phyloP scores from a whole-genome alignment of 345 rosid genomes.

The Corymbia maculata region DNA sequence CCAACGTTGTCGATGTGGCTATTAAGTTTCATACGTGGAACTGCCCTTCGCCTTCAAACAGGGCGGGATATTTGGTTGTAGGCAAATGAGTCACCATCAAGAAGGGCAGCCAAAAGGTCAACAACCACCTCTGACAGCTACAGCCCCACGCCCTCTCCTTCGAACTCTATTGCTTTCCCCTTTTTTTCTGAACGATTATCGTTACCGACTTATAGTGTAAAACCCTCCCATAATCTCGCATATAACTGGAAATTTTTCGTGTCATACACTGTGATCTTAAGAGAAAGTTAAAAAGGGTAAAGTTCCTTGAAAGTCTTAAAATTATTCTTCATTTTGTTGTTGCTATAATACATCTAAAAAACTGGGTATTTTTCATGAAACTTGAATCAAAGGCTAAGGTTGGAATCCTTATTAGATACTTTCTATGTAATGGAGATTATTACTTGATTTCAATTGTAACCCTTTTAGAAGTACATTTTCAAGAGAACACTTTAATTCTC shows the following conservation, averaged over 20 bases:
- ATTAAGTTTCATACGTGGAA: fast-evolving
- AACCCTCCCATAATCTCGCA: neutral
- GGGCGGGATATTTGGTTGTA: neutral
- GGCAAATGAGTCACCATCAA: neutral
- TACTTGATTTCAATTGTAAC: no score
- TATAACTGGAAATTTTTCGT: neutral
- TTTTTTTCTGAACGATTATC: neutral
- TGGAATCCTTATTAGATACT: no score
- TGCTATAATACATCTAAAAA: no score
- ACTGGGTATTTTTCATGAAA: no score
- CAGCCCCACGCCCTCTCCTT: neutral
- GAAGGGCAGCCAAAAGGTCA: neutral
- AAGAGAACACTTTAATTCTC: no score
- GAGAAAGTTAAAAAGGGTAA: no score
- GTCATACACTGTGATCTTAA: neutral
- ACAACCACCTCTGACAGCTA: fast-evolving
- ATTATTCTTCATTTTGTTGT: no score
- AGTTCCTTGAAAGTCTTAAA: no score
- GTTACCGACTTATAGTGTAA: neutral
- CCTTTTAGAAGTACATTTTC: no score
- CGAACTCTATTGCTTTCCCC: neutral
- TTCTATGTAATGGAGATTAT: no score
- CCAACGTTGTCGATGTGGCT: neutral
- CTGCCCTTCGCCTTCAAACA: neutral
- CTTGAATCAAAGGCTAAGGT: no score